Percentiles rank a stretch among this genome's conserved stretches.
Conservation (phyloP, 1,284 basidiomycete genomes). For the Leccinum insolens region DNA sequence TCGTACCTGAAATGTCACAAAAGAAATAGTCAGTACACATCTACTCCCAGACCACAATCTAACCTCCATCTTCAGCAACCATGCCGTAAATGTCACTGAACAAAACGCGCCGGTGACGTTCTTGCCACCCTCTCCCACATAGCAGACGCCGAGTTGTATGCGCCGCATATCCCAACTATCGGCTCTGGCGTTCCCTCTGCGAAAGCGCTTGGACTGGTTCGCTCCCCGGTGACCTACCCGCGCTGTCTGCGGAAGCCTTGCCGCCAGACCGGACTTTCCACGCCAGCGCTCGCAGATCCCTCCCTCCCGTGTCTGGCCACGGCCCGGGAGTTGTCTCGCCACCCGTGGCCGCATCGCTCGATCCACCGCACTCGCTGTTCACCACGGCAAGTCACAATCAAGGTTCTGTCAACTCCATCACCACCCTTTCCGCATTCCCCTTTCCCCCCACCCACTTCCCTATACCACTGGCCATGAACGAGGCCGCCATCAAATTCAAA, state of each 20-base stretch:
- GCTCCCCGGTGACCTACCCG: conserved; percentile 48
- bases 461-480: conserved; percentile 46
- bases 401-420: conserved; percentile 53
- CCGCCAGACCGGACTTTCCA: conserved; percentile 41
- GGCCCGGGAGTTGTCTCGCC: conserved; percentile 7
- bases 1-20: conserved; percentile 77
- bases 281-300: conserved; percentile 11
- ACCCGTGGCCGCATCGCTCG: conserved; percentile 17
- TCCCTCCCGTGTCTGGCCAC: too few species aligned
- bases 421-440: conserved; percentile 72
- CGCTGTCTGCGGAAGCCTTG: conserved; percentile 5
- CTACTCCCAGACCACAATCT: neutral
- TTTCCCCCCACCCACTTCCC: conserved; percentile 72
- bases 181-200: conserved; percentile 53
- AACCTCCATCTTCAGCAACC: conserved; percentile 52
- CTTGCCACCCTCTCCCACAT: conserved; percentile 64
- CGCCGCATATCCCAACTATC: conserved; percentile 51
- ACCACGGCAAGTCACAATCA: conserved; percentile 38
- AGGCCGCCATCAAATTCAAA: conserved; percentile 35
- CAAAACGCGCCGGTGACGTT: conserved; percentile 61
- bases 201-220: conserved; percentile 72
- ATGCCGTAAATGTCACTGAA: conserved; percentile 62
- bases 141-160: conserved; percentile 74
- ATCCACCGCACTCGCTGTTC: conserved; percentile 41
- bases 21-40: conserved; percentile 66